Evolutionary conservation across 768 basidiomycete genomes (phyloP).

Genomic region (Pleurotus ostreatus): DNA sequence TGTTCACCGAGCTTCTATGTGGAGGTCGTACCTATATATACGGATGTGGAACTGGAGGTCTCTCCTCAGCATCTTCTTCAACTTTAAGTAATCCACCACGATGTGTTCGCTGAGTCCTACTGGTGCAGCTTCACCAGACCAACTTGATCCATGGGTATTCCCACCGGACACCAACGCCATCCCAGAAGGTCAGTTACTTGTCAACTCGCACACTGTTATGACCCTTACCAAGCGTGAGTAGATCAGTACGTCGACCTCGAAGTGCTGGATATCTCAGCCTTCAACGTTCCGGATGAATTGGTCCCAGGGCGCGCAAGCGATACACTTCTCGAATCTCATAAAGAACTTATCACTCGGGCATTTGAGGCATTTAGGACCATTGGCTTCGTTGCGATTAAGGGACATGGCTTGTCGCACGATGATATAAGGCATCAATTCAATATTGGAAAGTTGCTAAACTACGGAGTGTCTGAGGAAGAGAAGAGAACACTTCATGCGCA

Average conservation of each 20-base stretch:
- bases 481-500: constrained; percentile 12
- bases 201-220: background rate
- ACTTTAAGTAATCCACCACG: too few species aligned
- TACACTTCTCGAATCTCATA: background rate
- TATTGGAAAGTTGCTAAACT: constrained; percentile 9
- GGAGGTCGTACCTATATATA: too few species aligned
- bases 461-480: constrained; percentile 12
- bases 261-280: constrained; percentile 13
- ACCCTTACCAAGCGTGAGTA: background rate
- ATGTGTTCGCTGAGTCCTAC: too few species aligned
- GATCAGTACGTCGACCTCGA: constrained; percentile 12
- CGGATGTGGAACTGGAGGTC: too few species aligned
- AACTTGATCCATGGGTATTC: background rate
- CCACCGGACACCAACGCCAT: background rate
- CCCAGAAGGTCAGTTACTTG: background rate
- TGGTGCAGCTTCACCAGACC: too few species aligned
- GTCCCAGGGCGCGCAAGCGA: background rate
- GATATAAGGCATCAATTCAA: constrained; percentile 14
- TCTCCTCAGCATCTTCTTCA: too few species aligned
- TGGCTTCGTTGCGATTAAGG: constrained; percentile 14
- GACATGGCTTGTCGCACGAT: constrained; percentile 12
- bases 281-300: constrained; percentile 9
- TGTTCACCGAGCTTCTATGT: too few species aligned
- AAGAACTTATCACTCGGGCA: constrained; percentile 9
- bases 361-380: constrained; percentile 10